Conservation (phyloP, 2,329 filamentous ascomycete genomes). For the Harringtonia lauricola region DNA sequence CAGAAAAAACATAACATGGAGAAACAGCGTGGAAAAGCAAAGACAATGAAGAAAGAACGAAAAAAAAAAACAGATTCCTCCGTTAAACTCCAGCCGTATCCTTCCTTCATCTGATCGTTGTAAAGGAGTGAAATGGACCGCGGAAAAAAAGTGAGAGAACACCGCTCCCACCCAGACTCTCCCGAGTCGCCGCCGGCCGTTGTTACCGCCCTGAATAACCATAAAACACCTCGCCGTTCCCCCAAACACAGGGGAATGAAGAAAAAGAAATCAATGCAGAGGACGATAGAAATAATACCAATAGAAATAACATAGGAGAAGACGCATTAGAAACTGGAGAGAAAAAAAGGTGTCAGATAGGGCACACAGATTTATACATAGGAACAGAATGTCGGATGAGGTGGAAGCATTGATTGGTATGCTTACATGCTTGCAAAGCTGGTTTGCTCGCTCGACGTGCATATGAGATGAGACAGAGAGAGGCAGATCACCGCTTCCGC, state of each 20-base stretch:
- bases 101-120: slow-evolving; percentile 6
- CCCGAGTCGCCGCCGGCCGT: neutral
- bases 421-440: no score
- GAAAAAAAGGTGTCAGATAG: no score
- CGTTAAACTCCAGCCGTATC: slow-evolving; percentile 6
- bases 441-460: no score
- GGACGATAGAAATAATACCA: slow-evolving; percentile 1
- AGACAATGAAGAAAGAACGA: neutral
- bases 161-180: neutral
- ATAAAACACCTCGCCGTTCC: slow-evolving; percentile 1
- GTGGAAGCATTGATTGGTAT: no score
- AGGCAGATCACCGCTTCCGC: slow-evolving; percentile 46
- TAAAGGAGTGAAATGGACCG: slow-evolving; percentile 1
- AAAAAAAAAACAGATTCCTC: neutral
- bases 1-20: no score
- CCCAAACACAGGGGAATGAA: neutral
- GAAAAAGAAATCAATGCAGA: slow-evolving; percentile 1
- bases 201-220: neutral
- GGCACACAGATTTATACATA: neutral
- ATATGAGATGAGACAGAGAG: no score
- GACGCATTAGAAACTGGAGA: neutral
- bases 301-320: neutral
- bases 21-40: slow-evolving; percentile 6
- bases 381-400: neutral
- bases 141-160: neutral